phyloP scores from a whole-genome alignment of 495 filamentous ascomycete species.

The Aspergillus heteromorphus region DNA sequence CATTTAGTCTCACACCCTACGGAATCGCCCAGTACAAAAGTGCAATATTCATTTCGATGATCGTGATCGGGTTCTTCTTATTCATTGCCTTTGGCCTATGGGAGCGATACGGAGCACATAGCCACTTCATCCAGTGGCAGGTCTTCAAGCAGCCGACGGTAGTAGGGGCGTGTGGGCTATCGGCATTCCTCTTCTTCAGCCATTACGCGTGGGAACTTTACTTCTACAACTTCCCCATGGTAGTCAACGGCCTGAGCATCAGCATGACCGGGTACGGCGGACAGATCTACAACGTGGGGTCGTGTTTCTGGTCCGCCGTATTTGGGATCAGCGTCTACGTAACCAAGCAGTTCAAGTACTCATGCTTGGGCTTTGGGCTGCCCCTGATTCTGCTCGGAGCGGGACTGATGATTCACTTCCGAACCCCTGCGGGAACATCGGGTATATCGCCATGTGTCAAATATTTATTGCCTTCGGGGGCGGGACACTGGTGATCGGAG shows the following conservation, averaged over 20 bases:
- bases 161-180: constrained; percentile 54
- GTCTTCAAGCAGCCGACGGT: constrained; percentile 61
- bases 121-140: constrained; percentile 56
- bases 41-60: constrained; percentile 48
- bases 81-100: constrained; percentile 53
- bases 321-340: constrained; percentile 54
- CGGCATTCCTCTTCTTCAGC: constrained; percentile 52
- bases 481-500: constrained; percentile 55
- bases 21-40: constrained; percentile 45
- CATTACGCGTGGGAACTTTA: constrained; percentile 65
- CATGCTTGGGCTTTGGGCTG: constrained; percentile 56
- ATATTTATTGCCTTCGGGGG: constrained; percentile 67
- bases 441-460: constrained; percentile 68
- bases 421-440: constrained; percentile 50
- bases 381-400: constrained; percentile 55
- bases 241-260: constrained; percentile 56
- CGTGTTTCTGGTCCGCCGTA: constrained; percentile 55
- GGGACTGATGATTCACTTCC: constrained; percentile 64
- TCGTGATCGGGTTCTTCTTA: constrained; percentile 51
- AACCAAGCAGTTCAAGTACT: constrained; percentile 52
- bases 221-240: constrained; percentile 67
- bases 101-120: constrained; percentile 53
- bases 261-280: constrained; percentile 56
- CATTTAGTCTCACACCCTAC: constrained; percentile 51
- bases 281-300: constrained; percentile 68